Percentiles rank a stretch among this genome's conserved stretches.
Conservation (phyloP, 257 asterid species). For the Solanum appendiculatum region DNA sequence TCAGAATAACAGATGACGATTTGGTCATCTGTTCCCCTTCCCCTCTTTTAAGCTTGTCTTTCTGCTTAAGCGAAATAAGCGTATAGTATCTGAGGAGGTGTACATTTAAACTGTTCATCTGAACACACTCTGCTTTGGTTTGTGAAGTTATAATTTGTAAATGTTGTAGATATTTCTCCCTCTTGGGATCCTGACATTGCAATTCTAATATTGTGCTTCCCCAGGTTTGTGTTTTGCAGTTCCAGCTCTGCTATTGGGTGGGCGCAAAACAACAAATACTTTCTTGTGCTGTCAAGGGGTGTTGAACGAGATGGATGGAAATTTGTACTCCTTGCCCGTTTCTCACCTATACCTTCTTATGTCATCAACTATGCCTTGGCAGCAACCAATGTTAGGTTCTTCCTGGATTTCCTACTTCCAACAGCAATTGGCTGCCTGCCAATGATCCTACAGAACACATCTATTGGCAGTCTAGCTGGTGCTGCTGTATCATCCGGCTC, state of each 20-base stretch:
- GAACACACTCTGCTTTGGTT: not conserved
- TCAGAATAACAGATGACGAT: not conserved
- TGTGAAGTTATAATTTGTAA: not conserved
- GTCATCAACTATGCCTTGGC: slow-evolving; percentile 89
- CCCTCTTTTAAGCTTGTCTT: not conserved
- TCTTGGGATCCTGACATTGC: not conserved
- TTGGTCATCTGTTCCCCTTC: not conserved
- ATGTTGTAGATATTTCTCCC: not conserved
- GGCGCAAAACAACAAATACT: slow-evolving; percentile 71
- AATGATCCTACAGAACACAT: slow-evolving; percentile 92
- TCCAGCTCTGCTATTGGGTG: slow-evolving; percentile 54
- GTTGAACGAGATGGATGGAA: slow-evolving; percentile 91
- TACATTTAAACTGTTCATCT: not conserved
- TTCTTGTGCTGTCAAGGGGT: slow-evolving; percentile 61
- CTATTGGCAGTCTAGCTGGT: slow-evolving; percentile 93
- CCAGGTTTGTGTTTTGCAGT: slow-evolving; percentile 53
- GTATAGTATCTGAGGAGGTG: not conserved
- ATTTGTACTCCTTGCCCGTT: slow-evolving; percentile 90
- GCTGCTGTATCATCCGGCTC: slow-evolving; percentile 82
- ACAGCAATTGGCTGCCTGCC: slow-evolving; percentile 88
- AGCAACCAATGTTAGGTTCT: slow-evolving; percentile 64
- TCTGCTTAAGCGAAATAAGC: not conserved
- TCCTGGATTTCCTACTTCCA: slow-evolving; percentile 79
- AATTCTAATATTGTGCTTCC: not conserved
- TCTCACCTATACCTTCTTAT: slow-evolving; percentile 93